A percentile compares a stretch with the other conserved stretches of the same genome.
phyloP scores from a whole-genome alignment of 176 grass and related monocot species.

The barley (Hordeum vulgare) region DNA sequence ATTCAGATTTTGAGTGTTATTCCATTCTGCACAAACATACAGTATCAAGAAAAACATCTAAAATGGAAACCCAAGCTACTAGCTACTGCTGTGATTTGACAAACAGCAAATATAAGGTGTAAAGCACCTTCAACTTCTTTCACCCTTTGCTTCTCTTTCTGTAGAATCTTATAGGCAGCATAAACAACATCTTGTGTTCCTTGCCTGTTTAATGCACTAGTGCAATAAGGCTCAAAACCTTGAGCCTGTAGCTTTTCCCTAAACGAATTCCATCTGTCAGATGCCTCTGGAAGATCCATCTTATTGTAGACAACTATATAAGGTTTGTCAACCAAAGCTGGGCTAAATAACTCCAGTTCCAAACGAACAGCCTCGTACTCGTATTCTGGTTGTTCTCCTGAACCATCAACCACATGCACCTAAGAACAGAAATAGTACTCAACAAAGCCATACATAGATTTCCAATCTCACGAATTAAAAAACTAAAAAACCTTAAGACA shows the following conservation, averaged over 20 bases:
- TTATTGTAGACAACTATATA: constrained; percentile 91
- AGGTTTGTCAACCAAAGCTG: constrained; percentile 70
- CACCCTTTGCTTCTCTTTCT: constrained; percentile 65
- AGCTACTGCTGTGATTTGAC: background rate
- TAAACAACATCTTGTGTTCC: constrained; percentile 63
- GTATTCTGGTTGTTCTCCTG: constrained; percentile 79
- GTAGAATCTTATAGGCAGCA: constrained; percentile 67
- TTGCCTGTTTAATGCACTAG: constrained; percentile 75
- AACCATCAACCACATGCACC: constrained; percentile 95
- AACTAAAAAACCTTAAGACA: background rate
- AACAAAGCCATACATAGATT: background rate
- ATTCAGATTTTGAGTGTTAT: constrained; percentile 61
- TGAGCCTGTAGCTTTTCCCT: constrained; percentile 41
- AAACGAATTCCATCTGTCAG: constrained; percentile 69
- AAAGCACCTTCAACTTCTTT: constrained; percentile 60
- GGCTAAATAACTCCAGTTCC: constrained; percentile 97
- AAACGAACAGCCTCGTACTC: constrained; percentile 91
- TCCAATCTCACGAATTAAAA: background rate
- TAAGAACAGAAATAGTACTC: constrained; percentile 22
- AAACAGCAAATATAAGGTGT: background rate
- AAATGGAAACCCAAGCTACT: background rate
- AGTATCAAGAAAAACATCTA: constrained; percentile 15
- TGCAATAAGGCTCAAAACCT: constrained; percentile 63
- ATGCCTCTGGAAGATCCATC: constrained; percentile 93
- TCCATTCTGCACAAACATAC: constrained; percentile 55